These are phyloP conservation scores for Pholiota adiposa DNA, from an alignment of 1,284 basidiomycete species.

Conservation along the genomic window DNA sequence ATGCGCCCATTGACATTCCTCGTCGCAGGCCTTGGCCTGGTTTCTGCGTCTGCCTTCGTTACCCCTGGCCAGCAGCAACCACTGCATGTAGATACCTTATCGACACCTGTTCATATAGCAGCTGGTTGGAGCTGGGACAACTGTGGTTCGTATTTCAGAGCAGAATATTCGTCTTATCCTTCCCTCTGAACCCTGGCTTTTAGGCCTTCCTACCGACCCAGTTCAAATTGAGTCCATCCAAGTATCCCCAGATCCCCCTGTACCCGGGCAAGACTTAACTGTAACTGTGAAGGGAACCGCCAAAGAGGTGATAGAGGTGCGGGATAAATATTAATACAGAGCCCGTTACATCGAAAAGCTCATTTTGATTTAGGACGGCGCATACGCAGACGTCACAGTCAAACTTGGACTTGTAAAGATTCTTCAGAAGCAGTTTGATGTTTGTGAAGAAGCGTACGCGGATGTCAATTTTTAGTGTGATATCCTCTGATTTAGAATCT, in stretches of 20 bases:
- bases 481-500: constrained; percentile 13
- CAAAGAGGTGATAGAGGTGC: constrained; percentile 66
- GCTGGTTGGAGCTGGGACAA: constrained; percentile 56
- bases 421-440: constrained; percentile 79
- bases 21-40: constrained; percentile 34
- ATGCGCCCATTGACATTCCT: constrained; percentile 30
- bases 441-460: constrained; percentile 92
- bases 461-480: constrained; percentile 1
- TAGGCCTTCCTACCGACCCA: constrained; percentile 52
- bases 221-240: constrained; percentile 69
- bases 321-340: constrained; percentile 26
- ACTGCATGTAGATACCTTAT: constrained; percentile 29
- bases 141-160: constrained; percentile 55
- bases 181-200: constrained; percentile 5
- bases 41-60: constrained; percentile 36
- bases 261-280: constrained; percentile 82
- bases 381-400: constrained; percentile 85
- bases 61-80: constrained; percentile 34
- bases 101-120: constrained; percentile 37
- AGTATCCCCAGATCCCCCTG: constrained; percentile 81
- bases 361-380: constrained; percentile 70
- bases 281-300: constrained; percentile 76
- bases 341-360: constrained; percentile 4
- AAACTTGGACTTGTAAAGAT: constrained; percentile 91
- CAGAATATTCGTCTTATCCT: background rate